Base-by-base conservation (phyloP, 257 asterid species). In the Solanum ossicruentum region DNA sequence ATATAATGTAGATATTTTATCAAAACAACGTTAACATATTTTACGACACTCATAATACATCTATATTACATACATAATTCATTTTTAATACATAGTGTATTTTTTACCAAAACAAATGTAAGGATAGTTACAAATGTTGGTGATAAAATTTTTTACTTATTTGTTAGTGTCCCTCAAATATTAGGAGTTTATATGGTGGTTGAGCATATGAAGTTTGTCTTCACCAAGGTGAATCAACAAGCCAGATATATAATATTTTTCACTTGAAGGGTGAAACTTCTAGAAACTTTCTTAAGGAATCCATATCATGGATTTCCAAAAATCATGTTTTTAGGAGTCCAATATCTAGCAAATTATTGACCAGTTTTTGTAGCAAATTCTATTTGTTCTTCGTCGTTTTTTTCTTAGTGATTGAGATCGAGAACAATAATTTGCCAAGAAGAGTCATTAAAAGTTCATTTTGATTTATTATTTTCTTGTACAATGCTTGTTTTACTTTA, bases 81-180 rank as follows among this genome's bases (percentile, higher is more conserved):
- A 28, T 1, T 28, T 28, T 28, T 28, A 28, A 28, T 28, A 28
- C 32, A 28, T 28, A 28, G 32, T 28, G 32, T 3, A 28, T 28
- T 28, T 28, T 28, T 28, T 28, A 28, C 3, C 32, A 28, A 28
- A 28, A 28, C 32, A 28, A 28, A 89, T 79, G 55, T 88, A 2
- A 86, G 92, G 84, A 91, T 88, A 11, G 92, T 88, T 26, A 88
- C 88, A 3, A 90, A 90, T 11, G 91, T 90, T 10, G 90, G 90
- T 2, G 85, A 86, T 12, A 87, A 88, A 6, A 56, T 73, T 1
- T 86, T 91, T 12, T 51, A 17, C 3, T 90, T 86, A 39, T 1
- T 7, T 12, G 86, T 73, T 8, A 23, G 16, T 67, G 21, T 86
- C 2, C 82, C 77, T 18, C 47, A 23, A 11, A 72, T 84, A 20